Conservation (phyloP, 768 basidiomycete species). For the Terana coerulea region DNA sequence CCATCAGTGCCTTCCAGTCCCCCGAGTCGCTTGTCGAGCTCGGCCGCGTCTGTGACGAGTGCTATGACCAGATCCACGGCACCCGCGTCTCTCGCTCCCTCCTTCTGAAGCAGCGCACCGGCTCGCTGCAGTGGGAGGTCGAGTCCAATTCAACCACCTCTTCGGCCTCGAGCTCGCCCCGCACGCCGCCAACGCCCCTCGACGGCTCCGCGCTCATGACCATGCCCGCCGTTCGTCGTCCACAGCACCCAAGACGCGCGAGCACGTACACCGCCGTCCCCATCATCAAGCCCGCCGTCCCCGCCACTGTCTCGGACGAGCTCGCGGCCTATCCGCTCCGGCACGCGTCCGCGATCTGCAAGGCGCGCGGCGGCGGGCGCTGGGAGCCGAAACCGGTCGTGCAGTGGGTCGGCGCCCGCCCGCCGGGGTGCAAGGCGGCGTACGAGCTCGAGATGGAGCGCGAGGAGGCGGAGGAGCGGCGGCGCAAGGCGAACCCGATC, state of each 20-base stretch:
- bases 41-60: constrained; percentile 74
- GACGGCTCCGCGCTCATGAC: constrained; percentile 15
- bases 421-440: constrained; percentile 64
- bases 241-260: constrained; percentile 26
- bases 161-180: constrained; percentile 30
- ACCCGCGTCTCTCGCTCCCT: constrained; percentile 40
- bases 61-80: constrained; percentile 72
- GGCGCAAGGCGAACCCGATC: constrained; percentile 56
- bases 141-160: constrained; percentile 7
- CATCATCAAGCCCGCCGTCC: constrained; percentile 20
- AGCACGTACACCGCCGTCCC: constrained; percentile 31
- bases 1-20: constrained; percentile 53
- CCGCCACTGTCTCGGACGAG: constrained; percentile 12
- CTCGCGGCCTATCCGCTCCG: constrained; percentile 72
- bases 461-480: constrained; percentile 51
- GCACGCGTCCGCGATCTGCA: constrained; percentile 65
- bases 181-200: constrained; percentile 26
- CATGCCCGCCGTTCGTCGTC: constrained; percentile 6
- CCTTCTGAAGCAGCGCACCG: constrained; percentile 23
- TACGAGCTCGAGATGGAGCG: constrained; percentile 71
- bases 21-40: constrained; percentile 54
- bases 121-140: constrained; percentile 11
- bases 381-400: constrained; percentile 65
- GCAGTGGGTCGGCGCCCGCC: constrained; percentile 42
- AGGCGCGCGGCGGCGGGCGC: constrained; percentile 74